Base-by-base conservation (phyloP, 2,329 filamentous ascomycete species). In the Alternaria sp. region DNA sequence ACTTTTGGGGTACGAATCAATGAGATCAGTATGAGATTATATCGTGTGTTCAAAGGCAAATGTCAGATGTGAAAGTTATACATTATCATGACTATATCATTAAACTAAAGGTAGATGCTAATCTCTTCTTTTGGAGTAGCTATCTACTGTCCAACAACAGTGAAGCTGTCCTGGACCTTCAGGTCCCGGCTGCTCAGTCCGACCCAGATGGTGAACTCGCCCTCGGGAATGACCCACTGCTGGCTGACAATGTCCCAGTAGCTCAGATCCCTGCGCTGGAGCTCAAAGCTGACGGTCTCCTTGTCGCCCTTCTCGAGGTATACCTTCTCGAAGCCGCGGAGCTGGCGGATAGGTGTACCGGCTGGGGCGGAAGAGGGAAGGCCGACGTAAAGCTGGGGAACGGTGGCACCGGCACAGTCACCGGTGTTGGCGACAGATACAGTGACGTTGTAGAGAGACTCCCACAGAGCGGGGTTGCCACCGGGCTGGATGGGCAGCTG, bases 181-280 rank as follows among this genome's bases (percentile, higher is more conserved):
- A 77, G 53, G 57, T 77, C 72, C 28, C 74, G 64, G 59, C 68
- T 72, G 62, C 73, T 76, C n/a, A 70, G 66, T 13, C 74, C 74
- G 17, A 72, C 70, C 60, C 66, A 70, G 43, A 75, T 30, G 9
- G 64, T 71, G 56, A 77, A 75, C 72, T 61, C 76, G 79, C 78
- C 85, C 74, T n/a, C 83, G 79, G 62, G 78, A 67, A 74, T 78
- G 26, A 93, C 86, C 93, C 94, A 97, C 82, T 97, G 89, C 84
- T 97, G 93, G 19, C 81, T 78, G 1, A 77, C 83, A 1, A 87
- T 82, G 69, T 97, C 92, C 94, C 94, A 97, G 82, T 93, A 96
- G 78, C 91, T 93, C 63, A 97, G 70, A 75, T 97, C 94, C 59
- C 93, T 88, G 36, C 94, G 86, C 21, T 89, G 93, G 55, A 97